phyloP scores from a whole-genome alignment of 495 filamentous ascomycete genomes.

The Annulohypoxylon maeteangense region DNA sequence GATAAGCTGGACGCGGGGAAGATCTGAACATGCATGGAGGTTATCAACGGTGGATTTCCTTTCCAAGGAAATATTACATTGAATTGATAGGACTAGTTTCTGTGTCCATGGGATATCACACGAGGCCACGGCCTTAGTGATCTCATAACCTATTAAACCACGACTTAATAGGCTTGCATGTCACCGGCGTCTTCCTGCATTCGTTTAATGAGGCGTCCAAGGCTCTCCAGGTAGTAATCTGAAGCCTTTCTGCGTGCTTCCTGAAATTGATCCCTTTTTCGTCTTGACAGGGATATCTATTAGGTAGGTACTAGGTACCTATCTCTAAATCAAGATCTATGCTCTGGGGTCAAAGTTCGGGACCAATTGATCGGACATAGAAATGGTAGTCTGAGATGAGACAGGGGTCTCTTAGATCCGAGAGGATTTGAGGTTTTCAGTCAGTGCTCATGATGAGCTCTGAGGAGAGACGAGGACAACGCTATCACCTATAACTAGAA shows the following conservation, averaged over 20 bases:
- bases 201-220: not conserved
- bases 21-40: conserved; percentile 15
- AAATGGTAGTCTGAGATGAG: not conserved
- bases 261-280: not conserved
- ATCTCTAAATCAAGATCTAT: conserved; percentile 10
- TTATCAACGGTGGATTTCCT: conserved; percentile 12
- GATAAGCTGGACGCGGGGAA: conserved; percentile 24
- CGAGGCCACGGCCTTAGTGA: conserved; percentile 5
- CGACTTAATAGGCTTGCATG: conserved; percentile 4
- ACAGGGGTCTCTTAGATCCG: not conserved
- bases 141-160: conserved; percentile 15
- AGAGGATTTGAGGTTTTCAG: not conserved
- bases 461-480: conserved; percentile 95
- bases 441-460: conserved; percentile 47
- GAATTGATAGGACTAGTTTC: not conserved
- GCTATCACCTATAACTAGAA: conserved; percentile 75
- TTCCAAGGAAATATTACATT: conserved; percentile 23
- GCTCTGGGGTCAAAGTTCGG: not conserved
- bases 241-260: conserved; percentile 3
- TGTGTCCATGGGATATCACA: not conserved
- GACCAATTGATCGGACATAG: not conserved
- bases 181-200: conserved; percentile 10
- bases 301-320: no score
- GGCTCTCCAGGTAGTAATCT: not conserved
- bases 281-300: not conserved